A percentile compares a stretch with the other conserved stretches of the same genome.
Conservation (phyloP, 2,329 filamentous ascomycete species). For the Verticillium albo-atrum region DNA sequence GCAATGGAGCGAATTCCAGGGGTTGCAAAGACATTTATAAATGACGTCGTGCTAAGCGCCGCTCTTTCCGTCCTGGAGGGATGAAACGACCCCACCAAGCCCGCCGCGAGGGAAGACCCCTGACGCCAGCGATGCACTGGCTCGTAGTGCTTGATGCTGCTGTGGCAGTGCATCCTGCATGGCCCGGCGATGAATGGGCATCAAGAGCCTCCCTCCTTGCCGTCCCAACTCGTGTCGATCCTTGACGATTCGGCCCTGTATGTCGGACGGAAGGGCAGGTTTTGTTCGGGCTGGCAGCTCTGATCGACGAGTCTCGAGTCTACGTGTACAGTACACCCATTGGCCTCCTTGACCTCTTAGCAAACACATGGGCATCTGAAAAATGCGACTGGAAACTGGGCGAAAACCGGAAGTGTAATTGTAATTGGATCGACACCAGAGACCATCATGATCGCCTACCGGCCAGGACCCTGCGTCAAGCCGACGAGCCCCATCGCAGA, state of each 20-base stretch:
- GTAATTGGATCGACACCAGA: background rate
- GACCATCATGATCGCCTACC: background rate
- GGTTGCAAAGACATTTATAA: background rate
- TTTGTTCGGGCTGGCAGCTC: background rate
- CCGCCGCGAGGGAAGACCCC: background rate
- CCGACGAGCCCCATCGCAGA: slow-evolving; percentile 8
- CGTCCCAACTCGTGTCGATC: background rate
- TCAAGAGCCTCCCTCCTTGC: background rate
- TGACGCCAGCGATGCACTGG: background rate
- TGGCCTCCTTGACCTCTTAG: too few relatives aligned
- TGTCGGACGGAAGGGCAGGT: background rate
- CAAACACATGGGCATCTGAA: too few relatives aligned
- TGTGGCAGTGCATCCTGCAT: background rate
- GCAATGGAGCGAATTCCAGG: background rate
- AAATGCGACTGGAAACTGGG: too few relatives aligned
- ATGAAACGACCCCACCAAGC: background rate
- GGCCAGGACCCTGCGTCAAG: slow-evolving; percentile 4
- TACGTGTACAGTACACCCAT: too few relatives aligned
- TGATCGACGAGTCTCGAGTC: too few relatives aligned
- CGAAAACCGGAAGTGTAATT: too few relatives aligned
- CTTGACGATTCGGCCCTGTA: background rate
- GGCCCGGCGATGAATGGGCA: background rate
- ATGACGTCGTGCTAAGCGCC: background rate
- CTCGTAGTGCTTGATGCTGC: background rate
- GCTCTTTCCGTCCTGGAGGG: background rate